Percentiles rank a stretch among this genome's conserved stretches.
phyloP scores from a whole-genome alignment of 768 basidiomycete species.

The Amylocystis lapponica region DNA sequence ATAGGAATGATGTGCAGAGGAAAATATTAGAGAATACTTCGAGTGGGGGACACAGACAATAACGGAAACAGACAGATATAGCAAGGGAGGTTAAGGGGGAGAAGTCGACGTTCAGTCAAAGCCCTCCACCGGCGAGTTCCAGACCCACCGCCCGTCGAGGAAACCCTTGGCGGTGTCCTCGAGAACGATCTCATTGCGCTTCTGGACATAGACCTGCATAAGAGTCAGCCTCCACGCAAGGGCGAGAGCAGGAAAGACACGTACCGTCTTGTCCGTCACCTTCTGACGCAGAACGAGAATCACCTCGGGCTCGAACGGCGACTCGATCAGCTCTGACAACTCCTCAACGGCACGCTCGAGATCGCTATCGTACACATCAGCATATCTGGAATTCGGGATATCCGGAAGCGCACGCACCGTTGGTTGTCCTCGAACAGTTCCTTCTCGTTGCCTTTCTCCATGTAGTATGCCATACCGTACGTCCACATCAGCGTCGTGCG shows the following conservation, averaged over 20 bases:
- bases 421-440: conserved; percentile 98
- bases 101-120: conserved; percentile 52
- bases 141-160: conserved; percentile 78
- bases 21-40: no score
- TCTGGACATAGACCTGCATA: conserved; percentile 84
- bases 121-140: conserved; percentile 70
- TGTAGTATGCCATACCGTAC: conserved; percentile 98
- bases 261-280: conserved; percentile 92
- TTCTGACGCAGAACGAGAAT: conserved; percentile 82
- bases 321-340: conserved; percentile 86
- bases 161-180: conserved; percentile 93
- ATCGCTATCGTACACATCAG: conserved; percentile 47
- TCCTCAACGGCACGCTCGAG: conserved; percentile 94
- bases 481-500: conserved; percentile 98
- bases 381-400: no score
- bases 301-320: conserved; percentile 80
- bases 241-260: conserved; percentile 15
- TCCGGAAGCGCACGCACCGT: conserved; percentile 56
- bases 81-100: no score
- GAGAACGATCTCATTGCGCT: conserved; percentile 90
- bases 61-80: no score
- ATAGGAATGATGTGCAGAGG: no score
- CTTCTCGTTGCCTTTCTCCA: conserved; percentile 86
- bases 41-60: no score
- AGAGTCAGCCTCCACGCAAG: not conserved